Conservation (phyloP, 2,329 filamentous ascomycete species). For the Cladosporium phlei region DNA sequence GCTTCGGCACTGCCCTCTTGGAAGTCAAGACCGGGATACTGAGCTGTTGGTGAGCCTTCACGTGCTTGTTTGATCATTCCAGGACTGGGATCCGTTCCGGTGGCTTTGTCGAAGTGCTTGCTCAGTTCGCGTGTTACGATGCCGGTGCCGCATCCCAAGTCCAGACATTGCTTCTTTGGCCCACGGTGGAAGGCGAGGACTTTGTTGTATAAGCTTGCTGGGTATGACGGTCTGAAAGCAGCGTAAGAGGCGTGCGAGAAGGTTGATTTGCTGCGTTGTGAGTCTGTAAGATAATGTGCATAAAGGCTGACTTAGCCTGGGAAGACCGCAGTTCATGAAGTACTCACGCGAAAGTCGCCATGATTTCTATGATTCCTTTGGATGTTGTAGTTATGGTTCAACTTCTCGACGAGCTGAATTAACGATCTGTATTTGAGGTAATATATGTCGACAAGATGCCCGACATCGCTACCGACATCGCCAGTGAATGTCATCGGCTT, state of each 20-base stretch:
- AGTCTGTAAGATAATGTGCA: too few species aligned
- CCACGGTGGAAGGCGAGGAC: constrained; percentile 52
- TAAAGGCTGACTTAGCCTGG: too few species aligned
- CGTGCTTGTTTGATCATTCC: constrained; percentile 47
- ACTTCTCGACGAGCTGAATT: too few species aligned
- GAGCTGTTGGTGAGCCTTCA: constrained; percentile 18
- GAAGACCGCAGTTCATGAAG: too few species aligned
- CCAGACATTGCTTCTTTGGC: constrained; percentile 41
- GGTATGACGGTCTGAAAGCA: constrained; percentile 57
- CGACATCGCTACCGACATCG: too few species aligned
- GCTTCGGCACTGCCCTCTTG: constrained; percentile 51
- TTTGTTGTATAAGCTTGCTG: constrained; percentile 49
- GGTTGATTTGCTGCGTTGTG: constrained; percentile 51
- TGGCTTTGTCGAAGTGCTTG: constrained; percentile 47
- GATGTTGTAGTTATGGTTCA: too few species aligned
- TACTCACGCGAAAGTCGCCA: constrained; percentile 50
- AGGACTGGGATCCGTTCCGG: constrained; percentile 54
- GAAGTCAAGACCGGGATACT: constrained; percentile 45
- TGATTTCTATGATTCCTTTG: constrained; percentile 23
- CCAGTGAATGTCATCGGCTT: too few species aligned
- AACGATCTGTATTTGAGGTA: too few species aligned
- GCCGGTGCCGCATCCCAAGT: constrained; percentile 62
- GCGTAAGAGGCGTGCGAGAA: constrained; percentile 58
- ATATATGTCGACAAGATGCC: too few species aligned
- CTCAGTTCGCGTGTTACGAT: constrained; percentile 52